Conservation (phyloP, 2,329 filamentous ascomycete genomes). For the Fragosphaeria purpurea region DNA sequence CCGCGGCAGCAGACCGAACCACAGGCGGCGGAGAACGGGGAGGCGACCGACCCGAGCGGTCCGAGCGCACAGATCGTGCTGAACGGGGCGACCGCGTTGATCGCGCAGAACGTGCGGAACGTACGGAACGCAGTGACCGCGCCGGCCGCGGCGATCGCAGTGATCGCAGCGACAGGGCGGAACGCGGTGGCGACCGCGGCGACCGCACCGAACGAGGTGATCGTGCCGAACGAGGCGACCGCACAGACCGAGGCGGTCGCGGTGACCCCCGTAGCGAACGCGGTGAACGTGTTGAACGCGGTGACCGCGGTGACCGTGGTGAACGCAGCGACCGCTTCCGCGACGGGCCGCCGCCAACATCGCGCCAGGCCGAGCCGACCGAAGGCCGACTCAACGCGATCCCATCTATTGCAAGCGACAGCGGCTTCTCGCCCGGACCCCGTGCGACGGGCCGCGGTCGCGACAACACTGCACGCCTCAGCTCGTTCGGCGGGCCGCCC, state of each 20-base stretch:
- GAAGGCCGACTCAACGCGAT: constrained; percentile 52
- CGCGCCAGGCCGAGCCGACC: constrained; percentile 46
- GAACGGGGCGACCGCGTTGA: neutral
- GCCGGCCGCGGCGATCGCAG: neutral
- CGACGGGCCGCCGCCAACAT: neutral
- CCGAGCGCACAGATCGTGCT: constrained; percentile 24
- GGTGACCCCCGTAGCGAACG: neutral
- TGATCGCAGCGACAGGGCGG: constrained; percentile 10
- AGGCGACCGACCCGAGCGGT: constrained; percentile 13
- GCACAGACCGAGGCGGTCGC: neutral
- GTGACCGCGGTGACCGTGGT: neutral
- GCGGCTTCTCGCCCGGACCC: constrained; percentile 41
- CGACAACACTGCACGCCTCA: constrained; percentile 10
- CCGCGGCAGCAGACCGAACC: too few relatives aligned
- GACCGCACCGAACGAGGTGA: constrained; percentile 3
- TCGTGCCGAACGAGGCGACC: neutral
- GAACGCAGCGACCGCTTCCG: too few relatives aligned
- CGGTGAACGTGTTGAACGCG: neutral
- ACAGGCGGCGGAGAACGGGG: constrained; percentile 13
- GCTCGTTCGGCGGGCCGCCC: too few relatives aligned
- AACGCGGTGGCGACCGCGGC: constrained; percentile 28
- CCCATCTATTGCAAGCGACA: constrained; percentile 29
- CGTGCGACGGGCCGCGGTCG: constrained; percentile 32
- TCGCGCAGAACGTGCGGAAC: neutral
- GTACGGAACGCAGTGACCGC: neutral